Evolutionary conservation across 345 rosid genomes (phyloP), one percentile per base, ranked within the genome.

Genomic region (Anastatica hierochuntica): DNA sequence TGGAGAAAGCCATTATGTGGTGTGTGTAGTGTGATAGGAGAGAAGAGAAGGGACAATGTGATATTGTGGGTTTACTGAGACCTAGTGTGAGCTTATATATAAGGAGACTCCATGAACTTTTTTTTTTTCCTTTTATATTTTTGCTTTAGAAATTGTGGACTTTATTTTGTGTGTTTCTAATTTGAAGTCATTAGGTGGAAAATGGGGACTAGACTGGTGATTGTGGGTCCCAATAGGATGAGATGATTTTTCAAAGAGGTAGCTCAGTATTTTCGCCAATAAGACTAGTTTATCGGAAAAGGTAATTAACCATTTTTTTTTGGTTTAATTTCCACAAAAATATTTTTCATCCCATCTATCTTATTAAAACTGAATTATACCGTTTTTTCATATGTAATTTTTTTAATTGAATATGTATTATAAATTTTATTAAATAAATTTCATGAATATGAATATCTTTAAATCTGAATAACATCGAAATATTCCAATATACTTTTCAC

Each of bases 1-100:
- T 56, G 58, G 71, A 57, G 58, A 58, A 47, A 56, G 74, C 71
- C 79, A 74, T 74, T 33, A 37, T 46, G 38, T 46, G 50, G 38
- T 46, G 50, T 31, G 4, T 43, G 41, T 17, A 15, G 58, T 53
- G 39, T 51, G 55, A 51, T 37, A 21, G 18, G 42, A 16, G 55
- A 58, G 60, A 8, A 44, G 42, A 51, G 45, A 52, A 52, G 65
- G n/a, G 36, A 31, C 49, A 58, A 36, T 58, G 42, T 31, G 36
- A 31, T 31, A 31, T 31, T 31, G 36, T 65, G 64, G 48, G 14
- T 49, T 48, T 36, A 44, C 16, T 30, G 38, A 53, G 51, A 51
- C 56, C 19, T 15, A 52, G 61, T 39, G 61, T 52, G 60, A 30
- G 50, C 54, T 60, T 67, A 44, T 67, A 67, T 46, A 46, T 54